A percentile compares a stretch with the other conserved stretches of the same genome.
Evolutionary conservation across 2,329 filamentous ascomycete genomes (phyloP).

Genomic region (Cercospora sp.): DNA sequence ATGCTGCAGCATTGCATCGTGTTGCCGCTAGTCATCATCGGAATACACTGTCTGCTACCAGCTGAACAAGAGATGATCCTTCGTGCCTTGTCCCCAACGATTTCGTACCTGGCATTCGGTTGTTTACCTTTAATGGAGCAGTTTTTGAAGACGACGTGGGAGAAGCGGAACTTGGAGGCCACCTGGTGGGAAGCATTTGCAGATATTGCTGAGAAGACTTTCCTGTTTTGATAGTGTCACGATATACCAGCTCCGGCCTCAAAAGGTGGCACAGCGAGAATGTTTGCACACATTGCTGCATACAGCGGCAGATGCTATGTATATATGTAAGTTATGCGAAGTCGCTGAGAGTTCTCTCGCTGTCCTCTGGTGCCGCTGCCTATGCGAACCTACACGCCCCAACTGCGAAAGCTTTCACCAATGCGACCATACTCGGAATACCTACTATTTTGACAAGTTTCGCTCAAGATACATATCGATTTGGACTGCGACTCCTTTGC

Average conservation of each 20-base stretch:
- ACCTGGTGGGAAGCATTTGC: constrained; percentile 24
- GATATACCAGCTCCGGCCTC: background rate
- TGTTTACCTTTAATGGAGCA: constrained; percentile 20
- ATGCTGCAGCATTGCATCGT: constrained; percentile 24
- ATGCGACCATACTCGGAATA: too few species aligned
- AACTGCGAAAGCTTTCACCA: background rate
- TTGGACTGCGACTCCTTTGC: too few species aligned
- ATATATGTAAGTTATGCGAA: background rate
- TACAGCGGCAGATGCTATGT: background rate
- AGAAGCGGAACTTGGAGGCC: constrained; percentile 9
- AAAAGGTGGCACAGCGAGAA: background rate
- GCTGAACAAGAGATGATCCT: constrained; percentile 14
- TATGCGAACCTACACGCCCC: background rate
- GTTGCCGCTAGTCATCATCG: constrained; percentile 21
- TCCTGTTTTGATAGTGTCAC: constrained; percentile 18
- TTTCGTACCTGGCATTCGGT: constrained; percentile 21
- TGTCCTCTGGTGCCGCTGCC: background rate
- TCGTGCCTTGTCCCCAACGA: constrained; percentile 16
- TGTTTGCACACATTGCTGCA: background rate
- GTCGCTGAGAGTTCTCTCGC: background rate
- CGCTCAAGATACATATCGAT: too few species aligned
- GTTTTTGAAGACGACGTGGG: constrained; percentile 19
- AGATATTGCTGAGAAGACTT: constrained; percentile 19
- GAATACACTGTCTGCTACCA: constrained; percentile 15
- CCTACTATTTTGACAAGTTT: too few species aligned